A percentile compares a stretch with the other conserved stretches of the same genome.
phyloP scores from a whole-genome alignment of 495 filamentous ascomycete species.

The Podospora pseudoanserina region DNA sequence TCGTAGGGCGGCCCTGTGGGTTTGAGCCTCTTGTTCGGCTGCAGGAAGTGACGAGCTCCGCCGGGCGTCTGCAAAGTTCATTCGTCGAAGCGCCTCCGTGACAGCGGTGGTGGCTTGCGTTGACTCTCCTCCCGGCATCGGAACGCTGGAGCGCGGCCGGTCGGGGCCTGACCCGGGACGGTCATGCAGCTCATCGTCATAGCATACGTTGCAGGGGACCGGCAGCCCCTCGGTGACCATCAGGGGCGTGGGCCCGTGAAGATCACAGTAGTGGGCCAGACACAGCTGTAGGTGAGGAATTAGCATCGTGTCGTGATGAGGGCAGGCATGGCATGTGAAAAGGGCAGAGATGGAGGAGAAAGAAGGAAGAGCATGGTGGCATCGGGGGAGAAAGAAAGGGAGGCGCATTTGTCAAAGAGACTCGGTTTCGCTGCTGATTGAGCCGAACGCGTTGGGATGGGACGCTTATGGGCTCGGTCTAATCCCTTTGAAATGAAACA shows the following conservation, averaged over 20 bases:
- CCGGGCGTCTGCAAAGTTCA: slow-evolving; percentile 32
- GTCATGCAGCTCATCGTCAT: slow-evolving; percentile 40
- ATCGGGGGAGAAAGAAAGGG: slow-evolving; percentile 1
- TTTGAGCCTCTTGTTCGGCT: slow-evolving; percentile 41
- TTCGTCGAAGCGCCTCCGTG: slow-evolving; percentile 41
- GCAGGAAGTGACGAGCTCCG: slow-evolving; percentile 41
- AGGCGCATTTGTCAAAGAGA: slow-evolving; percentile 5
- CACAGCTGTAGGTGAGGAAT: slow-evolving; percentile 65
- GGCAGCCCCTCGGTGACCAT: slow-evolving; percentile 89
- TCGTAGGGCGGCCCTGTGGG: slow-evolving; percentile 37
- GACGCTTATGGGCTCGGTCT: background rate
- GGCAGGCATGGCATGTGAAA: background rate
- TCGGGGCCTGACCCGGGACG: slow-evolving; percentile 16
- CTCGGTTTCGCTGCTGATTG: background rate
- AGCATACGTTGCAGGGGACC: slow-evolving; percentile 73
- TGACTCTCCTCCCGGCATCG: slow-evolving; percentile 27
- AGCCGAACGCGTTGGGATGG: slow-evolving; percentile 4
- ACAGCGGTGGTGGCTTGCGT: slow-evolving; percentile 32
- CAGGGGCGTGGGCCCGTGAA: slow-evolving; percentile 91
- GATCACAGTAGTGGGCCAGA: slow-evolving; percentile 93
- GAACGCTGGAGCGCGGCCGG: slow-evolving; percentile 35
- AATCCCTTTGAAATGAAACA: slow-evolving; percentile 18
- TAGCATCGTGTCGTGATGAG: slow-evolving; percentile 31
- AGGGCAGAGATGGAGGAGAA: background rate
- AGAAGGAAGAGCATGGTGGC: slow-evolving; percentile 15